Evolutionary conservation across 805 yeast genomes (phyloP).

Genomic region (Debaryomyces maramus): DNA sequence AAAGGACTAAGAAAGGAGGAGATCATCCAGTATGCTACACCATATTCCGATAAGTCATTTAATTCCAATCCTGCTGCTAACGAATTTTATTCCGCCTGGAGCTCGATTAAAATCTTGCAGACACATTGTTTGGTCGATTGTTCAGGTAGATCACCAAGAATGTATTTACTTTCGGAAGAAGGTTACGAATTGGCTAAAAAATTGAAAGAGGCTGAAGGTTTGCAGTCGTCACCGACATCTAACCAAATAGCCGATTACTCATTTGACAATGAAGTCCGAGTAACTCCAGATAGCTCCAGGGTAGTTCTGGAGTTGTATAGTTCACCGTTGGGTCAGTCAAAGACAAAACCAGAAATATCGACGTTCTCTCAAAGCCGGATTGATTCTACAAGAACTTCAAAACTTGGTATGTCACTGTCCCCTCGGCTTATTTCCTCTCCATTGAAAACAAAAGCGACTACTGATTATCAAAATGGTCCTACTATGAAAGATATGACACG

Average conservation of each 20-base stretch:
- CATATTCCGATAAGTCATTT: conserved; percentile 60
- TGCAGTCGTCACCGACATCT: conserved; percentile 21
- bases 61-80: conserved; percentile 57
- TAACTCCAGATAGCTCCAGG: conserved; percentile 21
- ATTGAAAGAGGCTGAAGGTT: conserved; percentile 49
- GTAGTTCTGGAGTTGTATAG: conserved; percentile 1
- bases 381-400: background rate
- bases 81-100: conserved; percentile 77
- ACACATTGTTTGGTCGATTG: conserved; percentile 58
- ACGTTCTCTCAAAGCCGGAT: background rate
- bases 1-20: conserved; percentile 67
- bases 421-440: conserved; percentile 4
- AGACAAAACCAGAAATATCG: background rate
- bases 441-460: background rate
- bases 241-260: conserved; percentile 22
- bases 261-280: conserved; percentile 36
- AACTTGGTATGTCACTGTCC: background rate
- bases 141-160: conserved; percentile 54
- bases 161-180: conserved; percentile 65
- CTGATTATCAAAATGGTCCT: background rate
- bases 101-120: conserved; percentile 59
- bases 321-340: conserved; percentile 1
- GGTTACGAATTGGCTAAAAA: conserved; percentile 65
- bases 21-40: conserved; percentile 52
- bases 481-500: background rate